Percentiles rank a stretch among this genome's conserved stretches.
phyloP scores from a whole-genome alignment of 208 protist species.

The Trypanosoma rangeli region DNA sequence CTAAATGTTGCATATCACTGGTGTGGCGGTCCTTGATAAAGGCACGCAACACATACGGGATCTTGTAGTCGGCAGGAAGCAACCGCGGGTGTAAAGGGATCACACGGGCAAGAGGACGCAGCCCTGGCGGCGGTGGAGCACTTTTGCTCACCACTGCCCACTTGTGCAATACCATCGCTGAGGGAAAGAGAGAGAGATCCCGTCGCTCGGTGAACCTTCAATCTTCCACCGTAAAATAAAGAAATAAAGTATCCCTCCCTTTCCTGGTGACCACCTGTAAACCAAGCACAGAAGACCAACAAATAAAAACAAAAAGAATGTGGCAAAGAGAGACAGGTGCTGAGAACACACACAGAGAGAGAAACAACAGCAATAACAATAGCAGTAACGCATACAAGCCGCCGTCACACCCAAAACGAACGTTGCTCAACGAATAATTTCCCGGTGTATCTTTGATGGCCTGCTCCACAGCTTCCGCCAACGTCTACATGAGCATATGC shows the following conservation, averaged over 20 bases:
- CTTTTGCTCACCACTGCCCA: slow-evolving; percentile 86
- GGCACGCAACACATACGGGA: slow-evolving; percentile 79
- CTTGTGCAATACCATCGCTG: slow-evolving; percentile 83
- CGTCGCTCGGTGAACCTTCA: background rate
- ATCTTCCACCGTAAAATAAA: background rate
- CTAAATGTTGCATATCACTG: slow-evolving; percentile 86
- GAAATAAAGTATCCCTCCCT: background rate
- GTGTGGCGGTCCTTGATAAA: slow-evolving; percentile 88
- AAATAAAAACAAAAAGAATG: slow-evolving; percentile 4
- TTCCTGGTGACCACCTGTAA: no score
- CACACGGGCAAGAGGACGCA: slow-evolving; percentile 54
- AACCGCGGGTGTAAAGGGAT: slow-evolving; percentile 69
- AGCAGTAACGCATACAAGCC: background rate
- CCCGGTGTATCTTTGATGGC: background rate
- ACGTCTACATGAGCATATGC: background rate
- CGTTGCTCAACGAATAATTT: background rate
- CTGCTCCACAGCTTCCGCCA: background rate
- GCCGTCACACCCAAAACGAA: background rate
- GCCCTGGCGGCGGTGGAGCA: slow-evolving; percentile 58
- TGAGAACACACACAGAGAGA: background rate
- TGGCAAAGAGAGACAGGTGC: background rate
- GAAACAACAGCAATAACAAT: background rate
- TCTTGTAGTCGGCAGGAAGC: slow-evolving; percentile 78
- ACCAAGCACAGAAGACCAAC: no score
- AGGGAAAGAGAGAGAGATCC: no score